A percentile compares a stretch with the other conserved stretches of the same genome.
These are phyloP conservation scores for Orbilia quercus DNA, from an alignment of 2,329 filamentous ascomycete genomes.

Conservation along the genomic window DNA sequence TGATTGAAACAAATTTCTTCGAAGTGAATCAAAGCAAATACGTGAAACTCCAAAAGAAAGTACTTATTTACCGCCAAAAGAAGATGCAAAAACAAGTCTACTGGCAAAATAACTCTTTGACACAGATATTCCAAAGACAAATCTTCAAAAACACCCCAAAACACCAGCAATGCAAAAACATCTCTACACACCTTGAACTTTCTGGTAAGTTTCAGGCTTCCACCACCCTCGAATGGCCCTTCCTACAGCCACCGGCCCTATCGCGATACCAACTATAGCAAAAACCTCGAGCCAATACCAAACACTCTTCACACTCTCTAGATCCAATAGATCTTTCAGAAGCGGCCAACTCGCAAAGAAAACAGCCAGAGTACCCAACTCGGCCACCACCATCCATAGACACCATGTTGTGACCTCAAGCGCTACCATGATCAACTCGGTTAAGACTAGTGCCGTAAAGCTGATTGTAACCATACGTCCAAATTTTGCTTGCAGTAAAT, in stretches of 20 bases:
- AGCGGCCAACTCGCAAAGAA: slow-evolving; percentile 50
- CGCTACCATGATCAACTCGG: slow-evolving; percentile 96
- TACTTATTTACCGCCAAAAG: background rate
- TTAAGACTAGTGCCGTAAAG: slow-evolving; percentile 90
- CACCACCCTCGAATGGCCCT: slow-evolving; percentile 49
- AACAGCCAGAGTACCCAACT: slow-evolving; percentile 79
- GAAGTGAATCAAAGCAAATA: too few species aligned
- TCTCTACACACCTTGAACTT: slow-evolving; percentile 40
- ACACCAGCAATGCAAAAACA: slow-evolving; percentile 48
- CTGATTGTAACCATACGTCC: slow-evolving; percentile 85
- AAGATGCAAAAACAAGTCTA: slow-evolving; percentile 20
- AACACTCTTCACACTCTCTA: slow-evolving; percentile 50
- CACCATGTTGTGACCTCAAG: slow-evolving; percentile 98
- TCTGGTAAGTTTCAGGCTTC: slow-evolving; percentile 51
- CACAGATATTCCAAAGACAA: background rate
- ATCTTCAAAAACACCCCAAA: slow-evolving; percentile 15
- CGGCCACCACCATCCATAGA: slow-evolving; percentile 84
- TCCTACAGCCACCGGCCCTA: slow-evolving; percentile 45
- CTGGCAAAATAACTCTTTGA: slow-evolving; percentile 10
- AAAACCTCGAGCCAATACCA: slow-evolving; percentile 53
- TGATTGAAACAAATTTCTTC: too few species aligned
- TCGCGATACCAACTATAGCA: slow-evolving; percentile 37
- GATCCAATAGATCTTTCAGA: slow-evolving; percentile 46
- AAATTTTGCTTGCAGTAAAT: slow-evolving; percentile 79
- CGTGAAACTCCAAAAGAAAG: too few species aligned